Percentiles rank a stretch among this genome's conserved stretches.
Conservation (phyloP, 2,329 filamentous ascomycete genomes). For the Exophiala phaeomuriformis region DNA sequence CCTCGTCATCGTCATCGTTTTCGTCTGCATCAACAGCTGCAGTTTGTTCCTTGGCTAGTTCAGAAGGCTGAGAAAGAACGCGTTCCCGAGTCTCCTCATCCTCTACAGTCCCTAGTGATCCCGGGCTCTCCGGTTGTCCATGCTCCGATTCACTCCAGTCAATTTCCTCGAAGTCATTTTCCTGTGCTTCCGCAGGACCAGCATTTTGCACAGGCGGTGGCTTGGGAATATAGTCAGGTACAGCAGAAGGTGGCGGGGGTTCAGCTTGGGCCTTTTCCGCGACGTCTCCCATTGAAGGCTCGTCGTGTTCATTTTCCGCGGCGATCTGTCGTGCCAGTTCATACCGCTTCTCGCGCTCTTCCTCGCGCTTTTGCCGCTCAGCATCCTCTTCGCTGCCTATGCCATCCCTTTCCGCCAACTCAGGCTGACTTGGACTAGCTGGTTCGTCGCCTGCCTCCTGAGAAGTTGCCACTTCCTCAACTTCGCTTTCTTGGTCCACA, state of each 20-base stretch:
- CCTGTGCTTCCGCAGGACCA: not conserved
- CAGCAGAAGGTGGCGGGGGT: slow-evolving; percentile 32
- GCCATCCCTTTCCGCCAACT: slow-evolving; percentile 6
- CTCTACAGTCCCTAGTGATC: slow-evolving; percentile 17
- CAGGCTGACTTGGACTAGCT: slow-evolving; percentile 5
- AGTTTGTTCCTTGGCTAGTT: slow-evolving; percentile 3
- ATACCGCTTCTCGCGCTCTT: slow-evolving; percentile 40
- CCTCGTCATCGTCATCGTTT: slow-evolving; percentile 24
- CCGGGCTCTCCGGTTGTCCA: slow-evolving; percentile 19
- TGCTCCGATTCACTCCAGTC: slow-evolving; percentile 32
- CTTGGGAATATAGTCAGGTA: slow-evolving; percentile 14
- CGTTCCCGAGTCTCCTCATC: not conserved
- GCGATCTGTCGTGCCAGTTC: slow-evolving; percentile 24
- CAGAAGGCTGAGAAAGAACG: not conserved
- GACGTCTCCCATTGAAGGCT: slow-evolving; percentile 38
- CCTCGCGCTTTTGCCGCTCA: slow-evolving; percentile 20
- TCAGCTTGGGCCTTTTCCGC: slow-evolving; percentile 39
- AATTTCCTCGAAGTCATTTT: slow-evolving; percentile 24
- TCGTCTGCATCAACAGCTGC: slow-evolving; percentile 22
- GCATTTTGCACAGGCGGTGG: slow-evolving; percentile 5
- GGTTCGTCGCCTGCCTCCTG: slow-evolving; percentile 4
- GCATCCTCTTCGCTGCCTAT: slow-evolving; percentile 13
- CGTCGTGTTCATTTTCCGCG: slow-evolving; percentile 19
- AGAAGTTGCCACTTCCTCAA: not conserved
- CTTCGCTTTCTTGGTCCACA: not conserved